Evolutionary conservation across 345 rosid genomes (phyloP), one percentile per base, ranked within the genome.

Genomic region (Eucalyptus dawsonii): DNA sequence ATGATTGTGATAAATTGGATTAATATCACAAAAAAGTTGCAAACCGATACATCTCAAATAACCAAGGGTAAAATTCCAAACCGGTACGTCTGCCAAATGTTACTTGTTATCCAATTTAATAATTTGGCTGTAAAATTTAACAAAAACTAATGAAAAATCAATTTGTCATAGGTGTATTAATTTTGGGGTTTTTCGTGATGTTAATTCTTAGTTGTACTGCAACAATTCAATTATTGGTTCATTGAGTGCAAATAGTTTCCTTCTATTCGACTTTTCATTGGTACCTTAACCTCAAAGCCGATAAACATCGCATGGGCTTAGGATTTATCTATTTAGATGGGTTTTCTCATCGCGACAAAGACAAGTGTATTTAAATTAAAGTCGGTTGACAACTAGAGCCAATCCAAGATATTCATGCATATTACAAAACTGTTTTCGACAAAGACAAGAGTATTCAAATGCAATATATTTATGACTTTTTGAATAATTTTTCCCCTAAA

Each of bases 11-110:
- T 19, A 53, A 53, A 53, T 53, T 53, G 2, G 10, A 53, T 53
- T 53, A 53, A 53, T 53, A 53, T 19, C 11, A 0, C 5, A 11
- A 21, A 53, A 19, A 21, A 53, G n/a, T 53, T 17, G 0, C 2
- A 53, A 53, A 53, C 1, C 2, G 2, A 5, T 8, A 53, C 5
- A 53, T 19, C 1, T 3, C 24, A 19, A 53, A 53, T 2, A 19
- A 53, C 1, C 25, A 53, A 19, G 0, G 22, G 56, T 1, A 19
- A 53, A 19, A 8, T 53, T 53, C 5, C 1, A 53, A 21, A 53
- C 0, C 5, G 2, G 2, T 21, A 53, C 0, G 1, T 0, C 2
- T 0, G 0, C 22, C 1, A 53, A 53, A 53, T 53, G 0, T 53
- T 4, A 53, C 24, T 0, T 19, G 5, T 19, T 0, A 53, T 53